Evolutionary conservation across 352 stramenopile genomes (phyloP), one percentile per base, ranked within the genome.

Genomic region (Globisporangium lucens): DNA sequence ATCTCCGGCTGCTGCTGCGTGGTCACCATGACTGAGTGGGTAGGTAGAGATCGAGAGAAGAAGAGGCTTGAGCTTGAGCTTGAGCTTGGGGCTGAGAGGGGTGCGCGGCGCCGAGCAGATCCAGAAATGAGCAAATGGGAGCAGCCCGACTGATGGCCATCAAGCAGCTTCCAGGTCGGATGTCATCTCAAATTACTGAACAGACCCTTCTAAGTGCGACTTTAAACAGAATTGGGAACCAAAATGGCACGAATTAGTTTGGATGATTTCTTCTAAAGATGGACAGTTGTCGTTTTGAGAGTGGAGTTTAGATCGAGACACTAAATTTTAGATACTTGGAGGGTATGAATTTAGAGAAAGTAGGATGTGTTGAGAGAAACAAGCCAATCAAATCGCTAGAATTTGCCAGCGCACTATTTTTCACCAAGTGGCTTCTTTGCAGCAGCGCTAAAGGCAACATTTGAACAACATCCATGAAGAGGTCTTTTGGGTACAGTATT

Each of bases 1-100:
- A 68, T 73, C 29, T 82, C 78, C 3, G 38, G 12, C 13, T 24
- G 24, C 30, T 67, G 24, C 30, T 67, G 27, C 20, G 29, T 49
- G n/a, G 52, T 57, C 41, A 38, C 66, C 78, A 87, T 88, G n/a
- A 8, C 53, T 59, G 29, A 30, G 36, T 13, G 29, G 10, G 27
- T 3, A 6, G n/a, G 27, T 22, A 41, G 53, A 41, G 30, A 33
- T 5, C 2, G 8, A 46, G 38, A 46, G 56, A 57, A 1, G 57
- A 38, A 49, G 8, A 10, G 20, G n/a, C 24, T 24, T 24, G 8
- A 4, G 35, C 5, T 13, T 47, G 27, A 12, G 30, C 30, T 33
- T 33, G 52, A 10, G 47, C 46, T 43, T 15, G 7, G 22, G 46
- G n/a, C 22, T 9, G 24, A 20, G 22, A 13, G 4, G 53, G 29